Evolutionary conservation across 495 filamentous ascomycete genomes (phyloP), one percentile per base, ranked within the genome.

Genomic region (Xylaria sp.): DNA sequence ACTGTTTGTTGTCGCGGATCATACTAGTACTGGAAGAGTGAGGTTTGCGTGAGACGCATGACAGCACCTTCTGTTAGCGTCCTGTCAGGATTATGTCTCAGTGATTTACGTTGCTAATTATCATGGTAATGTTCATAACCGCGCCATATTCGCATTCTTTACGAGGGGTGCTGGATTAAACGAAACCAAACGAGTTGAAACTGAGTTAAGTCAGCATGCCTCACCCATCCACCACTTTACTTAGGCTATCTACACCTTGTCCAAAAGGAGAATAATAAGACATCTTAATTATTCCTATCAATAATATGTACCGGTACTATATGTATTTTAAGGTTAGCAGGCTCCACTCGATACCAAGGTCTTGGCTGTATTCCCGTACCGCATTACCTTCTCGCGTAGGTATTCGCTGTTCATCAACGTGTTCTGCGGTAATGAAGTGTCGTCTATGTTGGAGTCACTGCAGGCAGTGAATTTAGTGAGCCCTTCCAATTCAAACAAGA

Each of bases 271-370:
- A 14, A n/a, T 64, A 41, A 66, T 53, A 40, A 52, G 41, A 40
- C 26, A 19, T 40, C 26, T 35, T 52, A 40, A n/a, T 33, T 40
- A 37, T 67, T 24, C 24, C 35, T 43, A 37, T 59, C 12, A 59
- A 41, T 26, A 12, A 37, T 67, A 55, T 43, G 64, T 67, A 21
- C 29, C 43, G 46, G 48, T 55, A 29, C 29, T 33, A 53, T 50
- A 53, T 2, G 33, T 67, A 43, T 55, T 33, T 50, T 66, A 31
- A 53, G 48, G 33, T 55, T 67, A 67, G 64, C 19, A 67, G 19
- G 12, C 64, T 67, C 46, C 48, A 55, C 46, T 55, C 21, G 9
- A 15, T 19, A n/a, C 64, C 64, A 55, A 55, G 35, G 9, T 40
- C 31, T 43, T 35, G 46, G 48, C 11, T 55, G 64, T 19, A n/a